Base-by-base conservation (phyloP, 306 rosid genomes). In the Spatholobus suberectus region DNA sequence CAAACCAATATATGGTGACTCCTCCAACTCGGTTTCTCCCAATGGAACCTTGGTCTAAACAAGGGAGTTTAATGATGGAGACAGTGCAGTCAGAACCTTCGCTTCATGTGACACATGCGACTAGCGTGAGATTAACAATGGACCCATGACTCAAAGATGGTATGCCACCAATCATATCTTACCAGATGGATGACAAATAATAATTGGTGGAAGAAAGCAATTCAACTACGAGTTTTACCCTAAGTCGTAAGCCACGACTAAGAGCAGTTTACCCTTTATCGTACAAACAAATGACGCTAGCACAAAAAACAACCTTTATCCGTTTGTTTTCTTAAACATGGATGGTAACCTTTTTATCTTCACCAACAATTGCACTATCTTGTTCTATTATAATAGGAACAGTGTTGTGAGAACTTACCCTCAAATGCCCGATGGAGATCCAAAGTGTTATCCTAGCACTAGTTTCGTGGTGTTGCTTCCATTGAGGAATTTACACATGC, bases 1-100 rank as follows among this genome's bases (percentile, higher is more conserved):
- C 88, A 80, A 73, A 82, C 91, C 1, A 85, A 94, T n/a, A 88
- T 90, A 0, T 94, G 95, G 97, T 94, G 98, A n/a, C 75, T 94
- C 98, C 1, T 89, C 97, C 0, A 95, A 94, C 0, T 21, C 95
- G 0, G 90, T 81, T 0, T 1, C 55, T 5, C 73, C 89, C 4
- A 85, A 87, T 21, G 98, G 98, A 0, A 21, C 66, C 2, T 85
- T 94, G 0, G 17, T 90, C 49, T 97, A 94, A 46, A 94, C 97
- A 2, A 97, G 98, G 0, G 98, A 97, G 0, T 87, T 61, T 80
- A 87, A 84, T 41, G 90, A 81, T 1, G 98, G 97, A 0, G 95
- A 92, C 3, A 85, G 83, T 3, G 8, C 70, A 0, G 90, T 82
- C 2, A 81, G 98, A 78, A 46, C 49, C 29, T 85, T 73, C 75